phyloP scores from a whole-genome alignment of 2,329 filamentous ascomycete genomes.

The Calonectria honghensis region DNA sequence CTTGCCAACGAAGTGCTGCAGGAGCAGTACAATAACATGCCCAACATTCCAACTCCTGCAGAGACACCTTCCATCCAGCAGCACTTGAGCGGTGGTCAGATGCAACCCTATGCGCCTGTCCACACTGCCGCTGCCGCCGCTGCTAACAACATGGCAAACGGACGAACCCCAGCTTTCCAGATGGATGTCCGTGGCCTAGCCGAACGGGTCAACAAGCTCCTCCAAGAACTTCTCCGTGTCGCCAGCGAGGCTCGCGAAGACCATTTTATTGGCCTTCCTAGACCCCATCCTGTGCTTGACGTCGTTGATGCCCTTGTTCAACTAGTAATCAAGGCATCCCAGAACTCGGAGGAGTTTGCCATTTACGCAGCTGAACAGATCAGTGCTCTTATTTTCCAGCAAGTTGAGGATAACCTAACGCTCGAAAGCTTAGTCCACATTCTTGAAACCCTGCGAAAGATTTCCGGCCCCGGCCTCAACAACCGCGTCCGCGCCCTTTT shows the following conservation, averaged over 20 bases:
- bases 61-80: conserved; percentile 74
- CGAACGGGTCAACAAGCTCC: conserved; percentile 75
- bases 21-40: conserved; percentile 76
- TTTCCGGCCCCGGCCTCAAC: conserved; percentile 72
- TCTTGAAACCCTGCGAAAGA: conserved; percentile 76
- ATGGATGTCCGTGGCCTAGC: conserved; percentile 72
- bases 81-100: conserved; percentile 67
- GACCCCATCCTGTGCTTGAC: conserved; percentile 76
- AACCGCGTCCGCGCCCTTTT: conserved; percentile 74
- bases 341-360: conserved; percentile 76
- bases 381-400: conserved; percentile 73
- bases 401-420: conserved; percentile 72
- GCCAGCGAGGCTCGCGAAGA: conserved; percentile 73
- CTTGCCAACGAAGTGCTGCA: conserved; percentile 79
- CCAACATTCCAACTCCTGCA: conserved; percentile 74
- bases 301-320: conserved; percentile 77
- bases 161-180: conserved; percentile 68
- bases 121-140: conserved; percentile 61
- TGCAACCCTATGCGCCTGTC: conserved; percentile 74
- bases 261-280: conserved; percentile 76
- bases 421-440: conserved; percentile 79
- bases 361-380: conserved; percentile 77
- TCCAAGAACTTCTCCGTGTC: conserved; percentile 74
- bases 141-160: conserved; percentile 65
- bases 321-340: conserved; percentile 77